Evolutionary conservation across 495 filamentous ascomycete genomes (phyloP).

Genomic region (Daldinia grandis): DNA sequence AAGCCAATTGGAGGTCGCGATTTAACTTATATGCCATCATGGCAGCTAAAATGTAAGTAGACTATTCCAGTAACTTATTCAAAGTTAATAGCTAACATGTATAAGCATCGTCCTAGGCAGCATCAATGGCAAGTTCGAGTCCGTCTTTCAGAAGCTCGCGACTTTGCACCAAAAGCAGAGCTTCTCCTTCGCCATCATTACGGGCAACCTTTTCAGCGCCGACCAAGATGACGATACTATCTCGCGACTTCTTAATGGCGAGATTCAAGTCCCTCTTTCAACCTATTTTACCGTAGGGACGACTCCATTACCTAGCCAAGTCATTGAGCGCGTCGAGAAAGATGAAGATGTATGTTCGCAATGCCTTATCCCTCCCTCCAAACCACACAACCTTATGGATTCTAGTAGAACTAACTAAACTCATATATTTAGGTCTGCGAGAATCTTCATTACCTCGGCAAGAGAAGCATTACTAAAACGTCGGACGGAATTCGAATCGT

Average conservation of each 20-base stretch:
- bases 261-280: conserved; percentile 75
- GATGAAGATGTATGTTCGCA: conserved; percentile 65
- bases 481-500: conserved; percentile 88
- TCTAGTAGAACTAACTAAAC: neutral
- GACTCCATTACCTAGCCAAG: conserved; percentile 67
- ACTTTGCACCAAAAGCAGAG: conserved; percentile 82
- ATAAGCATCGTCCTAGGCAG: conserved; percentile 81
- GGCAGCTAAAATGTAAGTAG: conserved; percentile 76
- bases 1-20: conserved; percentile 10
- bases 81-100: conserved; percentile 46
- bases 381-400: neutral
- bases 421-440: conserved; percentile 67
- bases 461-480: conserved; percentile 84
- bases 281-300: conserved; percentile 87
- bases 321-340: conserved; percentile 75
- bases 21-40: conserved; percentile 48
- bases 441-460: conserved; percentile 88
- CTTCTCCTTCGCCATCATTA: conserved; percentile 83
- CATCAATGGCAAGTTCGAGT: conserved; percentile 74
- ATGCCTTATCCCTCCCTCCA: neutral
- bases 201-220: conserved; percentile 81
- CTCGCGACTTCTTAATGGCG: conserved; percentile 70
- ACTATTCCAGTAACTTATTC: neutral
- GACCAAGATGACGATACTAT: conserved; percentile 65
- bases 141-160: conserved; percentile 79